These are phyloP conservation scores for Coccomyxa sp. DNA, from an alignment of 139 green algal genomes.

Conservation along the genomic window DNA sequence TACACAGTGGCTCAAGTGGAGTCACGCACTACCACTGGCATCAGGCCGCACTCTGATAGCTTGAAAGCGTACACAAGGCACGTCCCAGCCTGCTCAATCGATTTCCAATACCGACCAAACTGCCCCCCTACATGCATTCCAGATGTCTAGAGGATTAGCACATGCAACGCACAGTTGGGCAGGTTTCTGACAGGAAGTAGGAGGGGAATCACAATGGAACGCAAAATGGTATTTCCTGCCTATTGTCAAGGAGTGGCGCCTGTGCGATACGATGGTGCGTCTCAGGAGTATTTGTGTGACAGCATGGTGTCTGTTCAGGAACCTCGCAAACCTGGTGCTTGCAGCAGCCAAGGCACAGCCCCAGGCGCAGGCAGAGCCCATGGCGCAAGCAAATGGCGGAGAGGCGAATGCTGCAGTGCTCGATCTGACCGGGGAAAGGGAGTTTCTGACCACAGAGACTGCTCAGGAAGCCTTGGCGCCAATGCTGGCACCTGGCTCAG, in stretches of 20 bases:
- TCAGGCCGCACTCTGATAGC: conserved; percentile 43
- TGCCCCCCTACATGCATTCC: not conserved
- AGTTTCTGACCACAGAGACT: conserved; percentile 77
- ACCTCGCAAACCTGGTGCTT: conserved; percentile 65
- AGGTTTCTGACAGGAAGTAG: no score
- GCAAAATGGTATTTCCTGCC: no score
- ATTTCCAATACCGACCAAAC: not conserved
- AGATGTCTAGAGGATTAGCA: no score
- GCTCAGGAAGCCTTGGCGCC: conserved; percentile 61
- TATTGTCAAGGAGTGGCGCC: not conserved
- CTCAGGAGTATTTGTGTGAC: not conserved
- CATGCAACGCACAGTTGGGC: no score
- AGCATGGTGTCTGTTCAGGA: conserved; percentile 30
- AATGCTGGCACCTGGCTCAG: conserved; percentile 55
- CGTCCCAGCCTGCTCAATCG: no score
- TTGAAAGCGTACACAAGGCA: conserved; percentile 45
- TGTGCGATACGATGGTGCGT: not conserved
- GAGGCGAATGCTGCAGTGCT: conserved; percentile 19
- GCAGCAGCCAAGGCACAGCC: conserved; percentile 36
- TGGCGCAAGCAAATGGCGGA: not conserved
- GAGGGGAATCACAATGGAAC: no score
- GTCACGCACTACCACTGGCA: conserved; percentile 71
- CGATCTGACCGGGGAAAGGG: conserved; percentile 76
- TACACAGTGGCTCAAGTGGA: conserved; percentile 78
- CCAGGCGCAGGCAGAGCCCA: not conserved